Evolutionary conservation across 2,329 filamentous ascomycete genomes (phyloP).

Genomic region (Fusarium chuoi): DNA sequence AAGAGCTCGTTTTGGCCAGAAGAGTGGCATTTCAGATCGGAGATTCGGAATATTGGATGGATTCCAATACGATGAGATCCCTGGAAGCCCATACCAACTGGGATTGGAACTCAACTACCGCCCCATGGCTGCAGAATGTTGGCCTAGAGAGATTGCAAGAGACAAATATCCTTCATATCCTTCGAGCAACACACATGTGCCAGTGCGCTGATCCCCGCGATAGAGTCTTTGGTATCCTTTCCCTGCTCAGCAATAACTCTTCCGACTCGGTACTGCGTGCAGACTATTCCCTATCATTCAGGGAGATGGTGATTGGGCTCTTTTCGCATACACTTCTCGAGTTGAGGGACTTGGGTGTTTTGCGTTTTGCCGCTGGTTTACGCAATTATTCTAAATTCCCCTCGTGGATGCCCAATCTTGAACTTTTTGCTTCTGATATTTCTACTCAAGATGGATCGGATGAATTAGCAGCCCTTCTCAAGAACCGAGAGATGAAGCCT

Average conservation of each 20-base stretch:
- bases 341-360: not conserved
- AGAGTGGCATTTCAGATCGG: not conserved
- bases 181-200: not conserved
- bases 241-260: not conserved
- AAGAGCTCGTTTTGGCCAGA: not conserved
- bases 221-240: not conserved
- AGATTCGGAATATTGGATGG: not conserved
- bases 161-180: not conserved
- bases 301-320: not conserved
- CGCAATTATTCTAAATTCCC: not conserved
- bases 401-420: not conserved
- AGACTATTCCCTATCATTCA: not conserved
- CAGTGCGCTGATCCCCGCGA: not conserved
- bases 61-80: not conserved
- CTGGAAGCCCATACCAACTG: not conserved
- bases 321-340: not conserved
- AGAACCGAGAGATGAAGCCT: no score
- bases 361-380: not conserved
- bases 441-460: no score
- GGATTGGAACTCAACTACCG: not conserved
- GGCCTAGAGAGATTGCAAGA: not conserved
- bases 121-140: not conserved
- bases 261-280: not conserved
- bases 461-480: no score
- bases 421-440: not conserved